These are phyloP conservation scores for Yamadazyma trypodendri DNA, from an alignment of 1,139 yeast species.

Conservation along the genomic window DNA sequence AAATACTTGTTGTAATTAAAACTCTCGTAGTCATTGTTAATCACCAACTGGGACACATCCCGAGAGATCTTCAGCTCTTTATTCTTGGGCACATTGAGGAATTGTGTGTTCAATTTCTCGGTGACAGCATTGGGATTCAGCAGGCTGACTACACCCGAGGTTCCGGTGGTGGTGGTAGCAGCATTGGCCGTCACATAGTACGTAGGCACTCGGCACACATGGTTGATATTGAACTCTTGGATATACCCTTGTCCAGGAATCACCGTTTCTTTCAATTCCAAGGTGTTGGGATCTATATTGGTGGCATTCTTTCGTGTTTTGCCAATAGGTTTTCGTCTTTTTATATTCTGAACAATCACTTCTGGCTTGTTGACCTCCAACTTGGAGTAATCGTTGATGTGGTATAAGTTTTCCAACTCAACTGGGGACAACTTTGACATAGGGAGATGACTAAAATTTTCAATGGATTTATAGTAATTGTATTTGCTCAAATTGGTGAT, in stretches of 20 bases:
- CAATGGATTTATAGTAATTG: conserved; percentile 32
- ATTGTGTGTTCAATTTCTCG: conserved; percentile 6
- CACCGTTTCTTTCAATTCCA: conserved; percentile 41
- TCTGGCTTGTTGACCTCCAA: conserved; percentile 20
- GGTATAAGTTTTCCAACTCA: conserved; percentile 33
- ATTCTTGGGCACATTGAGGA: conserved; percentile 10
- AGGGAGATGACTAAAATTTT: conserved; percentile 18
- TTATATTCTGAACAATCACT: conserved; percentile 8
- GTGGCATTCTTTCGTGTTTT: conserved; percentile 32
- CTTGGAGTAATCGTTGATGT: conserved; percentile 29
- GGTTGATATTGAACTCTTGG: conserved; percentile 43
- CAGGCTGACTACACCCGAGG: conserved; percentile 3
- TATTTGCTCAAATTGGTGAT: conserved; percentile 36
- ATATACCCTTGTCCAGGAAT: conserved; percentile 49
- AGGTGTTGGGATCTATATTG: conserved; percentile 38
- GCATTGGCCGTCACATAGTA: conserved; percentile 35
- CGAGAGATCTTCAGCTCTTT: conserved; percentile 26
- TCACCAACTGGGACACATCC: conserved; percentile 36
- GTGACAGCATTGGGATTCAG: not conserved
- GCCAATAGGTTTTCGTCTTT: conserved; percentile 25
- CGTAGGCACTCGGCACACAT: conserved; percentile 44
- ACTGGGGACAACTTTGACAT: conserved; percentile 29
- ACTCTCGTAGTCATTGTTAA: conserved; percentile 36
- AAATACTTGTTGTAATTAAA: conserved; percentile 38
- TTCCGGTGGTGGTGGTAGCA: not conserved